Evolutionary conservation across 2,329 filamentous ascomycete genomes (phyloP), one percentile per base, ranked within the genome.

Genomic region (Dactylonectria estremocensis): DNA sequence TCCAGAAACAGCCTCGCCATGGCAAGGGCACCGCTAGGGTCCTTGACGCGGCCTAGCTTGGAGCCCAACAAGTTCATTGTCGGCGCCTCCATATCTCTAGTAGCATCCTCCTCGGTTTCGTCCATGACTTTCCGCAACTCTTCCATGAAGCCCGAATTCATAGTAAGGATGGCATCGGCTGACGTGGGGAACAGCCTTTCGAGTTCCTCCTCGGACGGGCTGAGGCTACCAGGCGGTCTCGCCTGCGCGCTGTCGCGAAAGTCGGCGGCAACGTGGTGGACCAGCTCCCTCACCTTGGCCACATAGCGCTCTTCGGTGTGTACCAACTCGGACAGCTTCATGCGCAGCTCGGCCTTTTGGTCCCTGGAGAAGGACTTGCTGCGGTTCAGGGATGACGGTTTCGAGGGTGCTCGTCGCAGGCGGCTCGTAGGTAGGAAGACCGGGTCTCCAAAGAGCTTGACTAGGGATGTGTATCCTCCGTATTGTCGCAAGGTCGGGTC

Each of bases 221-320:
- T 95, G 68, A 88, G 86, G 77, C 92, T 95, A 65, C 86, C 85
- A 35, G 85, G 78, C 13, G 84, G 80, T 73, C 88, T 88, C 33
- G 83, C 83, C 73, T 87, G 90, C 4, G 92, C 91, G 69, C 90
- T 92, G 57, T 91, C 84, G 35, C 93, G 90, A 75, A 97, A 95
- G 69, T 97, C 93, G 61, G 90, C 89, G 28, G 94, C 94, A 33
- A 98, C 90, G 66, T 92, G 90, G 69, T 93, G 90, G 48, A 97
- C 92, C 67, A 99, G 83, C 72, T 96, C 93, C 69, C 93, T 90
- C 64, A 99, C 83, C 80, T 98, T 98, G 74, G 89, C 87, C 48
- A 99, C 94, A 80, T 98, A 99, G 79, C 94, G 92, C 78, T 96
- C 94, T 80, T 99, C 96, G 0, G 96, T 99, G 76, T 97, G 93